phyloP scores from a whole-genome alignment of 495 filamentous ascomycete genomes.

The Immersiella caudata region DNA sequence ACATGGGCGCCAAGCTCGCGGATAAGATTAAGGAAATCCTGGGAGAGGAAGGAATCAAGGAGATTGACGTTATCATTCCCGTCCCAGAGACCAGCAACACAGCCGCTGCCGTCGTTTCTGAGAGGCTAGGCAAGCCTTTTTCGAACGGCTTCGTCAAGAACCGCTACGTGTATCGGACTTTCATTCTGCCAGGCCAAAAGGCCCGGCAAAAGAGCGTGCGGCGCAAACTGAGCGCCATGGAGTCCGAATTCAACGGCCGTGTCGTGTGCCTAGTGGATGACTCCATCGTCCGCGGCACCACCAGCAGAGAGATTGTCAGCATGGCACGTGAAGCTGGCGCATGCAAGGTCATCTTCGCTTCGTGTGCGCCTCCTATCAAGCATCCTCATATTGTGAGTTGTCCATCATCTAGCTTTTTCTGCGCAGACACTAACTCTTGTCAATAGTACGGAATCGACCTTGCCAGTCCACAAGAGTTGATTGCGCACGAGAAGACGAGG shows the following conservation, averaged over 20 bases:
- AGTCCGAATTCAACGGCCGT: conserved; percentile 80
- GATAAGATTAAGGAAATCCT: conserved; percentile 74
- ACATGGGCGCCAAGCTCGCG: conserved; percentile 89
- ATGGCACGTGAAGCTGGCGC: conserved; percentile 95
- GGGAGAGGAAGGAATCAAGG: conserved; percentile 71
- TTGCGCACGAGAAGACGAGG: conserved; percentile 76
- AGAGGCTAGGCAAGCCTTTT: conserved; percentile 76
- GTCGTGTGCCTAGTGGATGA: conserved; percentile 90
- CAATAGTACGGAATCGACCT: conserved; percentile 83
- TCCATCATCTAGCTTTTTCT: not conserved
- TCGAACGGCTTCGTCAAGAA: conserved; percentile 83
- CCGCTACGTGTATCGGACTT: conserved; percentile 93
- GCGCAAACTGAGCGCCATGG: conserved; percentile 80
- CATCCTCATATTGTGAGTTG: conserved; percentile 51
- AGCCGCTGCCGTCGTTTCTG: conserved; percentile 77
- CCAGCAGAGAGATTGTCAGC: conserved; percentile 84
- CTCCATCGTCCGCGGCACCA: conserved; percentile 91
- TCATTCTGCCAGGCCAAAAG: conserved; percentile 91
- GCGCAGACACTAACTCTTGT: conserved; percentile 10
- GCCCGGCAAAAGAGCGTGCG: conserved; percentile 78
- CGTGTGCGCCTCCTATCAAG: conserved; percentile 84
- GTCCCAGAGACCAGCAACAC: conserved; percentile 62
- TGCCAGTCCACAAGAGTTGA: conserved; percentile 77
- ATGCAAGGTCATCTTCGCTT: conserved; percentile 86
- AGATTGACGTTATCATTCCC: conserved; percentile 74